Percentiles rank a stretch among this genome's conserved stretches.
Evolutionary conservation across 163 green algal species (phyloP).

Genomic region (Scenedesmus sp.): DNA sequence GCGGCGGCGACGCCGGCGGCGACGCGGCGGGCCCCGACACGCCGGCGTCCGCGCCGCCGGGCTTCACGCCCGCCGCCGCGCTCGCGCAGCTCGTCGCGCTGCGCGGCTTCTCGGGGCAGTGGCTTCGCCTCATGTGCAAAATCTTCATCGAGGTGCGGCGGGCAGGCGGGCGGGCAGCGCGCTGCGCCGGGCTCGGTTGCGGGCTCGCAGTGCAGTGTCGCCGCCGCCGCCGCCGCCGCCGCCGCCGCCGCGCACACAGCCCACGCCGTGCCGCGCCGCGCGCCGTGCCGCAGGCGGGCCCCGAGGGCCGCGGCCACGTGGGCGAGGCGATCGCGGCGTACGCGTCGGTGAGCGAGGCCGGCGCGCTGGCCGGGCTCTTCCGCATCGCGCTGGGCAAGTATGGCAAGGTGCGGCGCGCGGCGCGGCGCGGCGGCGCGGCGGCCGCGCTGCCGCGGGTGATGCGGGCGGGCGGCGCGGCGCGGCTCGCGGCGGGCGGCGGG

Average conservation of each 20-base stretch:
- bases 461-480: not conserved
- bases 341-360: slow-evolving; percentile 62
- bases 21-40: slow-evolving; percentile 49
- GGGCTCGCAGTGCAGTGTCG: slow-evolving; percentile 1
- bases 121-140: slow-evolving; percentile 52
- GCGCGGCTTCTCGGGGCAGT: slow-evolving; percentile 40
- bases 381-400: slow-evolving; percentile 73
- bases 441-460: not conserved
- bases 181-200: not conserved
- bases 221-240: slow-evolving; percentile 29
- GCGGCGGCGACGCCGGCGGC: slow-evolving; percentile 50
- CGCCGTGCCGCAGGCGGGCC: slow-evolving; percentile 55
- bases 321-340: slow-evolving; percentile 73
- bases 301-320: slow-evolving; percentile 60
- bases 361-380: slow-evolving; percentile 71
- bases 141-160: slow-evolving; percentile 32
- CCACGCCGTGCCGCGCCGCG: too few species aligned
- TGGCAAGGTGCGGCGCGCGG: slow-evolving; percentile 54
- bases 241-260: slow-evolving; percentile 35
- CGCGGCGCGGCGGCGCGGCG: too few species aligned
- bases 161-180: not conserved
- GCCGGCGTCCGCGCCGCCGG: slow-evolving; percentile 1
- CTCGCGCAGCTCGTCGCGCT: slow-evolving; percentile 62
- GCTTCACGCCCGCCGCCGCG: slow-evolving; percentile 43
- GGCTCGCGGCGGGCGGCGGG: too few species aligned